A percentile compares a stretch with the other conserved stretches of the same genome.
phyloP scores from a whole-genome alignment of 768 basidiomycete genomes.

The Tephrocybe sp. region DNA sequence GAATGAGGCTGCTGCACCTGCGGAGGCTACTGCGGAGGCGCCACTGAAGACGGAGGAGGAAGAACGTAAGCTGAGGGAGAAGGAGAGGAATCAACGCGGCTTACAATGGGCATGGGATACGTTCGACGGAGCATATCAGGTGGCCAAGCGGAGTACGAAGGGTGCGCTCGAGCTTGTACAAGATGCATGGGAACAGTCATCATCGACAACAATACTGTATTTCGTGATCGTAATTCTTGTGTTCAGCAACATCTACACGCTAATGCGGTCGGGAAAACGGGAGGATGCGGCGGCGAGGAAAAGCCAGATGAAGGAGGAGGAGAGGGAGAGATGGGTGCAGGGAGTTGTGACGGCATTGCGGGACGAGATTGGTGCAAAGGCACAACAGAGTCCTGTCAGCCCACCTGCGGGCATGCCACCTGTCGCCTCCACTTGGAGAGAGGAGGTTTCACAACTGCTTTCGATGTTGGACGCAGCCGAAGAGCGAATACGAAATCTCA shows the following conservation, averaged over 20 bases:
- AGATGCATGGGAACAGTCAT: constrained; percentile 79
- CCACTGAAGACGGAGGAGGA: constrained; percentile 28
- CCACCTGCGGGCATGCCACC: constrained; percentile 9
- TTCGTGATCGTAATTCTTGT: constrained; percentile 72
- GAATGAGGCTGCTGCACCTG: constrained; percentile 22
- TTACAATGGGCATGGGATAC: constrained; percentile 91
- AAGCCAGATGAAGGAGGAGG: constrained; percentile 56
- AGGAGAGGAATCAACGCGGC: constrained; percentile 66
- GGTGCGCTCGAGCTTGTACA: constrained; percentile 74
- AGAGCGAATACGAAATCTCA: constrained; percentile 48
- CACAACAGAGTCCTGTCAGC: constrained; percentile 4
- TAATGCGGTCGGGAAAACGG: constrained; percentile 40
- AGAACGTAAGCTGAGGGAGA: constrained; percentile 56
- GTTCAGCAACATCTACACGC: constrained; percentile 73
- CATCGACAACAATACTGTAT: constrained; percentile 67
- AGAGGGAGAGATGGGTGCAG: constrained; percentile 74
- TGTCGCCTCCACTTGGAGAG: constrained; percentile 28
- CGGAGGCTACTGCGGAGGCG: constrained; percentile 23
- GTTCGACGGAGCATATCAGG: constrained; percentile 69
- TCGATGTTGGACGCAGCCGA: constrained; percentile 56
- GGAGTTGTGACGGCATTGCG: constrained; percentile 68
- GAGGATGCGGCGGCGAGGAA: constrained; percentile 42
- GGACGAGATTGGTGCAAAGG: constrained; percentile 61
- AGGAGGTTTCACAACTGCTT: constrained; percentile 47
- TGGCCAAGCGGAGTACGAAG: constrained; percentile 65